phyloP scores from a whole-genome alignment of 2,329 filamentous ascomycete genomes.

The Xylariaceae sp. region DNA sequence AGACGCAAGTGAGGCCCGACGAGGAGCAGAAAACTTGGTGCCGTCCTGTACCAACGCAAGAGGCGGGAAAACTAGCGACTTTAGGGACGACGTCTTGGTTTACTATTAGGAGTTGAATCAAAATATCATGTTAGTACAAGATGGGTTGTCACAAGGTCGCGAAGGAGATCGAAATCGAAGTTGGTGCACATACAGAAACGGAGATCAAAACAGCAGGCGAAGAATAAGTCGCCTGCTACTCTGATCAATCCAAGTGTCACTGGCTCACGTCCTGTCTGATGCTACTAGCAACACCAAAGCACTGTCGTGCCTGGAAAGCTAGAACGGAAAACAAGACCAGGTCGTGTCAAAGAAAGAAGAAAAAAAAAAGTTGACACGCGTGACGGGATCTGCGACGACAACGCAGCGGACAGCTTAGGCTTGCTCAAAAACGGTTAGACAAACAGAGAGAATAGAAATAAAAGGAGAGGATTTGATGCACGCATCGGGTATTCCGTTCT shows the following conservation, averaged over 20 bases:
- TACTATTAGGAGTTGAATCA: constrained; percentile 29
- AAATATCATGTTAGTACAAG: constrained; percentile 14
- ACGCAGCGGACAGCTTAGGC: constrained; percentile 6
- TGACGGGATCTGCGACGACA: constrained; percentile 5
- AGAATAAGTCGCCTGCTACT: constrained; percentile 21
- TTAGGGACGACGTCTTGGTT: constrained; percentile 53
- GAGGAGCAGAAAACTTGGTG: constrained; percentile 35
- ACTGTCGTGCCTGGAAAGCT: constrained; percentile 1
- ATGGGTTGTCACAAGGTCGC: constrained; percentile 7
- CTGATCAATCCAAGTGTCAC: constrained; percentile 18
- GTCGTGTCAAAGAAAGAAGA: not conserved
- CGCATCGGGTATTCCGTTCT: constrained; percentile 21
- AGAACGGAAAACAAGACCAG: not conserved
- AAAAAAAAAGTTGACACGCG: constrained; percentile 9
- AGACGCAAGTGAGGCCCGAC: constrained; percentile 41
- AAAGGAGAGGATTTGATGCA: constrained; percentile 24
- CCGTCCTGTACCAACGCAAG: constrained; percentile 58
- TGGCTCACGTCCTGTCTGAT: constrained; percentile 10
- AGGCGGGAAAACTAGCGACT: constrained; percentile 45
- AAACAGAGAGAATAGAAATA: constrained; percentile 18
- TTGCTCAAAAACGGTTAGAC: constrained; percentile 14
- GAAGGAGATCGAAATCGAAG: constrained; percentile 4
- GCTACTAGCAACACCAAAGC: constrained; percentile 1
- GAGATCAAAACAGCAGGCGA: constrained; percentile 26
- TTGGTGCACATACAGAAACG: constrained; percentile 13